Evolutionary conservation across 306 rosid genomes (phyloP).

Genomic region (Casuarina equisetifolia): DNA sequence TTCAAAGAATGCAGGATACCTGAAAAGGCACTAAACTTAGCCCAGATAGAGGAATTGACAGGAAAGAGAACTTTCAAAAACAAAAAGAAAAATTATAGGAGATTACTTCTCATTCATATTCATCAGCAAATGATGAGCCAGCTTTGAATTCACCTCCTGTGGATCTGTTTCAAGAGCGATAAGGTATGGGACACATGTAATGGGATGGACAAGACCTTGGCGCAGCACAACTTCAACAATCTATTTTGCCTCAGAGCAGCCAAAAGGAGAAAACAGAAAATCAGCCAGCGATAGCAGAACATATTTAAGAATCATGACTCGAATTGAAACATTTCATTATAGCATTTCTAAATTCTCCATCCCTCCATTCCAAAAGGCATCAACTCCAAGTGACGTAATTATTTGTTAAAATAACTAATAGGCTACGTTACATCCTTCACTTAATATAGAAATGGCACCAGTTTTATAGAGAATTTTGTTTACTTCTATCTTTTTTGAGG

Average conservation of each 20-base stretch:
- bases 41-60: slow-evolving; percentile 7
- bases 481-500: no score
- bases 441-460: not conserved
- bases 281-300: not conserved
- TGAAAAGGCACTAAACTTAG: slow-evolving; percentile 50
- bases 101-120: slow-evolving; percentile 94
- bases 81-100: slow-evolving; percentile 6
- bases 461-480: not conserved
- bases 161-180: slow-evolving; percentile 99
- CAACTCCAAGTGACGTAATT: not conserved
- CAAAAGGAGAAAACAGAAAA: not conserved
- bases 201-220: slow-evolving; percentile 99
- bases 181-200: slow-evolving; percentile 94
- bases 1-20: slow-evolving; percentile 99
- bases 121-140: slow-evolving; percentile 96
- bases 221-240: slow-evolving; percentile 95
- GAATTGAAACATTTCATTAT: not conserved
- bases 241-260: slow-evolving; percentile 32
- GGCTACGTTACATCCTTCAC: not conserved
- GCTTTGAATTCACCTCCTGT: slow-evolving; percentile 68
- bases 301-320: not conserved
- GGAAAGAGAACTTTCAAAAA: slow-evolving; percentile 16
- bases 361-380: not conserved
- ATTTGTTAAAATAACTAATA: not conserved
- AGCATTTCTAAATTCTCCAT: not conserved